Percentiles rank a stretch among this genome's conserved stretches.
These are phyloP conservation scores for Dendrobium officinale DNA, from an alignment of 106 monocot species.

Conservation along the genomic window DNA sequence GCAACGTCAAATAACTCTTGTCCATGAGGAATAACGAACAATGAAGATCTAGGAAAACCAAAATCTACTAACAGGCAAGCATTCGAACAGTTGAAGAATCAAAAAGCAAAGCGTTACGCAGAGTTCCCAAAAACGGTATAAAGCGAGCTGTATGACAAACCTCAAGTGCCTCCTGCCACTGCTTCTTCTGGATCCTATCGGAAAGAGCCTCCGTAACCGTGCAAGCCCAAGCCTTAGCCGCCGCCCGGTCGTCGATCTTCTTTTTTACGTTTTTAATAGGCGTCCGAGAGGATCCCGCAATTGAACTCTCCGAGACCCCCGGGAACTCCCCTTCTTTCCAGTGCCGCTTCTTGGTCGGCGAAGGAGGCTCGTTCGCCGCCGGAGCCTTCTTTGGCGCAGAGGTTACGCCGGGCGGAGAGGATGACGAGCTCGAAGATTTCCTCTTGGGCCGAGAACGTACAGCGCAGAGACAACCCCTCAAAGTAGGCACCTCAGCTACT, in stretches of 20 bases:
- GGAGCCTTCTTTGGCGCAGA: background rate
- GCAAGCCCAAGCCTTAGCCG: constrained; percentile 61
- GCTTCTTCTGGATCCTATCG: constrained; percentile 60
- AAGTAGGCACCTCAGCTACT: background rate
- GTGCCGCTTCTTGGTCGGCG: constrained; percentile 49
- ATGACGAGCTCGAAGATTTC: background rate
- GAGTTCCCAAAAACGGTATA: background rate
- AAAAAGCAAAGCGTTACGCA: background rate
- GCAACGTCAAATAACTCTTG: no score
- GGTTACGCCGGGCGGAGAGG: background rate
- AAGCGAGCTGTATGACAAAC: constrained; percentile 17
- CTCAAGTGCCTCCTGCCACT: constrained; percentile 73
- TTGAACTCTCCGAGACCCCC: constrained; percentile 26
- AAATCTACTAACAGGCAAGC: background rate
- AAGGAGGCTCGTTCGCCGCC: background rate
- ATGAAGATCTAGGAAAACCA: no score
- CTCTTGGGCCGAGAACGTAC: constrained; percentile 5
- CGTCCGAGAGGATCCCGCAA: constrained; percentile 15
- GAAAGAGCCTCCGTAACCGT: constrained; percentile 78
- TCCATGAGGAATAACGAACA: no score
- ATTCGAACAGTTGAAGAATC: background rate
- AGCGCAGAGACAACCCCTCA: constrained; percentile 9
- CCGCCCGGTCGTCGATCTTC: constrained; percentile 42
- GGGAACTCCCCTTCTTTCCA: constrained; percentile 93
- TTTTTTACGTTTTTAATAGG: constrained; percentile 72